Percentiles rank a stretch among this genome's conserved stretches.
These are phyloP conservation scores for Aegilops bicornis DNA, from an alignment of 176 grass and related monocot genomes.

Conservation along the genomic window DNA sequence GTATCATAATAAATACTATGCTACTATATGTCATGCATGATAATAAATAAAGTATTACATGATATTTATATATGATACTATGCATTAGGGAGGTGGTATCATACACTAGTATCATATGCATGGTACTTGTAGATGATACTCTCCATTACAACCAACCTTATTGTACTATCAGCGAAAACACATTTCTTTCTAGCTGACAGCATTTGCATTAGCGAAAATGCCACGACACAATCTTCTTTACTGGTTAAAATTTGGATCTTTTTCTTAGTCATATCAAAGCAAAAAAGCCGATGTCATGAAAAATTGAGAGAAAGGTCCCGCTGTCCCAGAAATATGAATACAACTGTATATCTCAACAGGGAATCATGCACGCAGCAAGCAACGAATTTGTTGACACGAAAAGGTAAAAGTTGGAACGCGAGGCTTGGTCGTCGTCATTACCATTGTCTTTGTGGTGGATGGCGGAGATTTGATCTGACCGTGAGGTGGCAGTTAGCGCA, in stretches of 20 bases:
- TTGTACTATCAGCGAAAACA: no score
- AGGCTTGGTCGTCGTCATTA: not conserved
- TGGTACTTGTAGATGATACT: no score
- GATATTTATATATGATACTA: no score
- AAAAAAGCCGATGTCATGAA: not conserved
- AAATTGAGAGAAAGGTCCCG: not conserved
- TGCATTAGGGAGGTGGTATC: no score
- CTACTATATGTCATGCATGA: no score
- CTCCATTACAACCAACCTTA: not conserved
- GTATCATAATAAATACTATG: no score
- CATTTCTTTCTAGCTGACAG: not conserved
- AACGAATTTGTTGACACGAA: not conserved
- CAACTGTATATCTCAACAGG: not conserved
- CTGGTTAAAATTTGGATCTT: not conserved
- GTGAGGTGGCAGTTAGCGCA: not conserved
- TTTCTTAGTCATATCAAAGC: not conserved
- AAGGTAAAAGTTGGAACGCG: not conserved
- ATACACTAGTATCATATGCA: no score
- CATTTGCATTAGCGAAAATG: not conserved
- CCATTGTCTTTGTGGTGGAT: not conserved
- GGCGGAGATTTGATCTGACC: not conserved
- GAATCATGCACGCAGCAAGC: slow-evolving; percentile 3
- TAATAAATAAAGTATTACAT: no score
- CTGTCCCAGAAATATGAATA: not conserved
- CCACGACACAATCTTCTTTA: not conserved